These are phyloP conservation scores for Blastomyces parvus DNA, from an alignment of 2,329 filamentous ascomycete genomes.

Conservation along the genomic window DNA sequence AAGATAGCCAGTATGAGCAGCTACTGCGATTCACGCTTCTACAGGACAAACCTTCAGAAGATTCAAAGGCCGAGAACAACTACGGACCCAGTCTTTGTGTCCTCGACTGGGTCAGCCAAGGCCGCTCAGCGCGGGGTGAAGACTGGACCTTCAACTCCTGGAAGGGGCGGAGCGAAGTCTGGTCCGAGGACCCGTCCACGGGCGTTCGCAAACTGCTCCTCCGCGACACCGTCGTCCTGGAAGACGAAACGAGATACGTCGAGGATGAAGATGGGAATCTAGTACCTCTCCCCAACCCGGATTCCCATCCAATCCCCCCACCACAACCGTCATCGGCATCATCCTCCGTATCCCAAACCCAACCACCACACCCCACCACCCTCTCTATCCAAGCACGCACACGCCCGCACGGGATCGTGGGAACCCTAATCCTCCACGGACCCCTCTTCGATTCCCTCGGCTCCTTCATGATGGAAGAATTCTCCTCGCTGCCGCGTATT, in stretches of 20 bases:
- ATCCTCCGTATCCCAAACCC: conserved; percentile 6
- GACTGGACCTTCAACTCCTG: conserved; percentile 76
- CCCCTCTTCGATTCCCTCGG: conserved; percentile 56
- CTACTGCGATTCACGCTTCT: conserved; percentile 62
- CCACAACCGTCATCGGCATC: conserved; percentile 5
- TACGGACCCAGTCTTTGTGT: conserved; percentile 56
- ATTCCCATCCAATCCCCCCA: background rate
- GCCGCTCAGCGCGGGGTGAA: conserved; percentile 74
- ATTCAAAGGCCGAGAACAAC: conserved; percentile 16
- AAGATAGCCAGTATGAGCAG: conserved; percentile 73
- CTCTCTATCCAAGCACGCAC: conserved; percentile 47
- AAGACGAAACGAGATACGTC: conserved; percentile 37
- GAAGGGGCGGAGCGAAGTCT: conserved; percentile 77
- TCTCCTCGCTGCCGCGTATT: conserved; percentile 66
- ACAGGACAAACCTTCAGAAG: background rate
- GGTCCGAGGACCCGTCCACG: conserved; percentile 29
- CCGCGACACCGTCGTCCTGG: conserved; percentile 73
- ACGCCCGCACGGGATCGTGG: conserved; percentile 66
- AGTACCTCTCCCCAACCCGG: background rate
- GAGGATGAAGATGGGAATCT: background rate
- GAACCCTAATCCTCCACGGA: conserved; percentile 75
- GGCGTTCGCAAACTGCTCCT: conserved; percentile 56
- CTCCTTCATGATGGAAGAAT: conserved; percentile 69
- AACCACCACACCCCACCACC: background rate
- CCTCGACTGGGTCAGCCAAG: conserved; percentile 90